Evolutionary conservation across 1,139 yeast species (phyloP).

Genomic region (Kodamaea alishanica): DNA sequence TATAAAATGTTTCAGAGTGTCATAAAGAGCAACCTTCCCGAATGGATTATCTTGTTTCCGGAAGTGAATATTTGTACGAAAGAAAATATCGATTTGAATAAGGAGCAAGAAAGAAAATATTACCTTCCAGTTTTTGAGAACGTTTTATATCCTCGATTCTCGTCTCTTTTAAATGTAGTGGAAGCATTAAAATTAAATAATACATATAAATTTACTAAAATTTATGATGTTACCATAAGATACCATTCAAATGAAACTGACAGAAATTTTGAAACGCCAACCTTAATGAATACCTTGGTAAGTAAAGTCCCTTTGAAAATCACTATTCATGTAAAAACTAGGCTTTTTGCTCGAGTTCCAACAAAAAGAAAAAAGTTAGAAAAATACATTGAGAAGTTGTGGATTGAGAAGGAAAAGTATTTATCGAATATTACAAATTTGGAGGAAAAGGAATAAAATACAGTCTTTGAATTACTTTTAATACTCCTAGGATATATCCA

Average conservation of each 20-base stretch:
- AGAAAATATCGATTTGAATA: constrained; percentile 45
- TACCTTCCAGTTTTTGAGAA: constrained; percentile 51
- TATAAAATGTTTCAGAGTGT: constrained; percentile 24
- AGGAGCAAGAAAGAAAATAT: constrained; percentile 47
- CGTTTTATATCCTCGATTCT: constrained; percentile 65
- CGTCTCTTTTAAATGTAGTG: constrained; percentile 47
- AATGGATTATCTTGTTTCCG: constrained; percentile 65
- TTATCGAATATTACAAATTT: not conserved
- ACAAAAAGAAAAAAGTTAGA: constrained; percentile 52
- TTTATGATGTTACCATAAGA: constrained; percentile 53
- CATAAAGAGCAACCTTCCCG: constrained; percentile 28
- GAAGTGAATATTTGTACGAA: constrained; percentile 66
- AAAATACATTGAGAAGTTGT: constrained; percentile 65
- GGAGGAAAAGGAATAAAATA: too few relatives aligned
- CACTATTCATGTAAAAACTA: constrained; percentile 47
- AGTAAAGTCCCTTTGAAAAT: constrained; percentile 40
- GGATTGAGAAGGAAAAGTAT: constrained; percentile 63
- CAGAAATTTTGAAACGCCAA: constrained; percentile 35
- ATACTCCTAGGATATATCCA: too few relatives aligned
- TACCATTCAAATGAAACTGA: constrained; percentile 31
- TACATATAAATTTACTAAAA: constrained; percentile 28
- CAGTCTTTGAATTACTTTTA: too few relatives aligned
- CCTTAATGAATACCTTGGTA: constrained; percentile 53
- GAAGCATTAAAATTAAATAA: constrained; percentile 39
- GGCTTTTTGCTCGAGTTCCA: constrained; percentile 49